Evolutionary conservation across 306 rosid species (phyloP).

Genomic region (Adenanthera pavonina): DNA sequence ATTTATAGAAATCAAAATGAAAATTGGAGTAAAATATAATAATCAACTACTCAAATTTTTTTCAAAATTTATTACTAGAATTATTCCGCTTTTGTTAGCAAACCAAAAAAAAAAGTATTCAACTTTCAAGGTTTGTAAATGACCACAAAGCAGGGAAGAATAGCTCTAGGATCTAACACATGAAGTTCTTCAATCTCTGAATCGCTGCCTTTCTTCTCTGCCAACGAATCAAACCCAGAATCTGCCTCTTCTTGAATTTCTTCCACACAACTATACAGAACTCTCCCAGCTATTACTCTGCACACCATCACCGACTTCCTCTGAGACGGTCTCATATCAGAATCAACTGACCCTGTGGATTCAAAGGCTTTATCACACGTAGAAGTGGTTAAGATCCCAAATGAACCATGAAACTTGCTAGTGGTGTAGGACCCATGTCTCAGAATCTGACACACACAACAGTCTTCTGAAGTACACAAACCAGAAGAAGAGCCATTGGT

Average conservation of each 20-base stretch:
- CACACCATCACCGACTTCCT: constrained; percentile 61
- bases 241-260: constrained; percentile 36
- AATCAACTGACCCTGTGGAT: constrained; percentile 17
- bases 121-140: constrained; percentile 35
- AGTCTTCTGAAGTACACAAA: constrained; percentile 47
- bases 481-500: constrained; percentile 37
- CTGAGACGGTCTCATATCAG: constrained; percentile 17
- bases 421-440: constrained; percentile 53
- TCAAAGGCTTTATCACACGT: constrained; percentile 60
- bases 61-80: no score
- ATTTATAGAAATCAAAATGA: no score
- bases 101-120: background rate
- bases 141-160: constrained; percentile 74
- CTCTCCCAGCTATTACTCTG: constrained; percentile 71
- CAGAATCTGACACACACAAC: constrained; percentile 63
- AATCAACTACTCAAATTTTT: no score
- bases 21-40: no score
- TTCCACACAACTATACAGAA: constrained; percentile 34
- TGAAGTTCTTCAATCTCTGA: constrained; percentile 53
- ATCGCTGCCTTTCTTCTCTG: constrained; percentile 29
- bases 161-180: constrained; percentile 57
- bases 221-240: constrained; percentile 56
- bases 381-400: constrained; percentile 49
- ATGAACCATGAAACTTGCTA: constrained; percentile 38
- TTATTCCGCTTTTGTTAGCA: no score